Conservation (phyloP, 2,329 filamentous ascomycete species). For the Teratosphaeria destructans region DNA sequence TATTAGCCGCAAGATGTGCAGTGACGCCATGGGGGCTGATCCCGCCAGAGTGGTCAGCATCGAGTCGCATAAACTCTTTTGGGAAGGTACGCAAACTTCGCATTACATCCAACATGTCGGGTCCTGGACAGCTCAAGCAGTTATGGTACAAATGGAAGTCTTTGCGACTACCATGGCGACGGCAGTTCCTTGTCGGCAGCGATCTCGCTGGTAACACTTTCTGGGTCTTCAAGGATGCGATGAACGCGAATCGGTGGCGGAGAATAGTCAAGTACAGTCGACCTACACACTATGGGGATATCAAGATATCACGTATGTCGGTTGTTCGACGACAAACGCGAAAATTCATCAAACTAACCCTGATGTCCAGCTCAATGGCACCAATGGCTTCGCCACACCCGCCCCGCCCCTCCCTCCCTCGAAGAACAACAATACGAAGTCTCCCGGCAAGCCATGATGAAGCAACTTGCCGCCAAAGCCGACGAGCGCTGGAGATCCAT, state of each 20-base stretch:
- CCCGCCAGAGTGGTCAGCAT: background rate
- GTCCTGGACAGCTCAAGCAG: slow-evolving; percentile 28
- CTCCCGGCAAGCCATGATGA: slow-evolving; percentile 46
- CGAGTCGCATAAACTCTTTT: background rate
- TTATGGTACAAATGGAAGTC: slow-evolving; percentile 56
- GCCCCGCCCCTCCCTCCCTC: slow-evolving; percentile 44
- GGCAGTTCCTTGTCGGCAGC: slow-evolving; percentile 47
- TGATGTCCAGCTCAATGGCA: slow-evolving; percentile 49
- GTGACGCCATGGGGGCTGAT: background rate
- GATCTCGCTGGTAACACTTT: slow-evolving; percentile 56
- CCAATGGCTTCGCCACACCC: slow-evolving; percentile 56
- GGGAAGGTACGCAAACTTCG: background rate
- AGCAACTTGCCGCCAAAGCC: slow-evolving; percentile 47
- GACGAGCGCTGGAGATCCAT: slow-evolving; percentile 53
- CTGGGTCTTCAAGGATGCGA: slow-evolving; percentile 54
- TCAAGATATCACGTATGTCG: slow-evolving; percentile 46
- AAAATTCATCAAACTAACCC: background rate
- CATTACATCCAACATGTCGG: slow-evolving; percentile 24
- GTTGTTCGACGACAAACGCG: background rate
- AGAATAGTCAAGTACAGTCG: slow-evolving; percentile 48
- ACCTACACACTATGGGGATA: slow-evolving; percentile 45
- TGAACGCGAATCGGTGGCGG: slow-evolving; percentile 44
- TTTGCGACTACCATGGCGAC: slow-evolving; percentile 52
- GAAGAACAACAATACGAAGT: slow-evolving; percentile 50
- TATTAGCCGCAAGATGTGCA: background rate